Base-by-base conservation (phyloP, 352 stramenopile species). In the Phytopythium sindhum region DNA sequence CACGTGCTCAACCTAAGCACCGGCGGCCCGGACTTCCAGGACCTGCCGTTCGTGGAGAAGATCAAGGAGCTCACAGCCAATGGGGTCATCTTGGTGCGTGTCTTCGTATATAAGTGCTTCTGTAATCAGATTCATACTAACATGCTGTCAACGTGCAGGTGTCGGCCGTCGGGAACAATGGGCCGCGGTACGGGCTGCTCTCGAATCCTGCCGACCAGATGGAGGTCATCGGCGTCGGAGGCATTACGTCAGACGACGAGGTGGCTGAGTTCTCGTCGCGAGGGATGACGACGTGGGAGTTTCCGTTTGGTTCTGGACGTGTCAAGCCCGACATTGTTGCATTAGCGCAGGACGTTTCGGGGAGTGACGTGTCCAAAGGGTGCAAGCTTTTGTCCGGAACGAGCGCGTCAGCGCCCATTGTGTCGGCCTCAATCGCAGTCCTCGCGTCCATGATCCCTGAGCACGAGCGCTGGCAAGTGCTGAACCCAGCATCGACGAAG, bases 1-100 rank as follows among this genome's bases (percentile, higher is more conserved):
- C 73, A 96, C 37, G 74, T 93, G 29, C 64, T 97, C n/a, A 97
- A 97, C 64, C 75, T 96, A 24, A 95, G 85, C 58, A 91, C 90
- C 17, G 89, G 89, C 53, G 85, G 88, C 1, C 83, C 89, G 11
- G 89, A 96, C 44, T 96, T 95, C 44, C 75, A 76, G n/a, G 88
- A 97, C 57, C 55, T 81, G 19, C 89, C 89, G 35, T 97, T 97
- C 63, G 77, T 94, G n/a, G 86, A 96, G 28, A 97, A 97, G 73
- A 80, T 96, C 50, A 72, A 88, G 51, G 87, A 97, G 59, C 68
- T 93, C 48, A 73, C 74, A 1, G 86, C 86, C 8, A 87, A 95
- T 64, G 82, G 84, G 0, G 72, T 97, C 35, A 88, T 93, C 51
- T 64, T 96, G 44, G 84, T 89, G 68, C 39, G 77, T 48, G 15